These are phyloP conservation scores for Leucogyrophana mollusca DNA, from an alignment of 768 basidiomycete species.

Conservation along the genomic window DNA sequence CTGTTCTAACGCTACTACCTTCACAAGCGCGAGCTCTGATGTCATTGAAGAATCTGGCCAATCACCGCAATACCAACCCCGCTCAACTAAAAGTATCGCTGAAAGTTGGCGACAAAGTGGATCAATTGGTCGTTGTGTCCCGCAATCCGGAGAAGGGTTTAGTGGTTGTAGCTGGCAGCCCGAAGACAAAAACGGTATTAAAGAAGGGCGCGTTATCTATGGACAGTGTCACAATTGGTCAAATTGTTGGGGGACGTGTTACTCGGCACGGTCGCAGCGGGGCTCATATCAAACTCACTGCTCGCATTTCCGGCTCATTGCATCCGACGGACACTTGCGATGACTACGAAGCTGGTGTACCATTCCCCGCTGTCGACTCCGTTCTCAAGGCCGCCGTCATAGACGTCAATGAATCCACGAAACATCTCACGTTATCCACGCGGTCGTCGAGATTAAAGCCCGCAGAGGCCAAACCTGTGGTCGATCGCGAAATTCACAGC, in stretches of 20 bases:
- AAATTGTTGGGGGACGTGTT: conserved; percentile 79
- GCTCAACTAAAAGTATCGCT: conserved; percentile 63
- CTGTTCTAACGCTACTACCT: conserved; percentile 69
- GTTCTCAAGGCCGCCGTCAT: conserved; percentile 73
- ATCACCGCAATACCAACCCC: conserved; percentile 64
- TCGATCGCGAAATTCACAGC: conserved; percentile 67
- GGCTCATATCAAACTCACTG: conserved; percentile 72
- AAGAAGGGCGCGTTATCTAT: conserved; percentile 56
- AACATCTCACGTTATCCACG: conserved; percentile 77
- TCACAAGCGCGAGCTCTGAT: conserved; percentile 74
- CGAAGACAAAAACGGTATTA: conserved; percentile 51
- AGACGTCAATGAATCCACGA: conserved; percentile 60
- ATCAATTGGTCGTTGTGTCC: conserved; percentile 84
- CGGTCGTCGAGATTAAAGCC: conserved; percentile 69
- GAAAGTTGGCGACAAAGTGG: conserved; percentile 66
- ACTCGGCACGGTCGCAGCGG: conserved; percentile 70
- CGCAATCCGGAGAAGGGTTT: conserved; percentile 84
- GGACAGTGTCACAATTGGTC: conserved; percentile 67
- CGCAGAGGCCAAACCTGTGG: conserved; percentile 44
- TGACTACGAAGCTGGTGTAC: conserved; percentile 60
- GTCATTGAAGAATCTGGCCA: conserved; percentile 87
- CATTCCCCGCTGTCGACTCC: conserved; percentile 62
- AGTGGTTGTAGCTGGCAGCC: conserved; percentile 79
- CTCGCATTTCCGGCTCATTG: conserved; percentile 70
- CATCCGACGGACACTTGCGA: conserved; percentile 83